Base-by-base conservation (phyloP, 192 early-diverging fungal genomes). In the Oehlia diaphana region DNA sequence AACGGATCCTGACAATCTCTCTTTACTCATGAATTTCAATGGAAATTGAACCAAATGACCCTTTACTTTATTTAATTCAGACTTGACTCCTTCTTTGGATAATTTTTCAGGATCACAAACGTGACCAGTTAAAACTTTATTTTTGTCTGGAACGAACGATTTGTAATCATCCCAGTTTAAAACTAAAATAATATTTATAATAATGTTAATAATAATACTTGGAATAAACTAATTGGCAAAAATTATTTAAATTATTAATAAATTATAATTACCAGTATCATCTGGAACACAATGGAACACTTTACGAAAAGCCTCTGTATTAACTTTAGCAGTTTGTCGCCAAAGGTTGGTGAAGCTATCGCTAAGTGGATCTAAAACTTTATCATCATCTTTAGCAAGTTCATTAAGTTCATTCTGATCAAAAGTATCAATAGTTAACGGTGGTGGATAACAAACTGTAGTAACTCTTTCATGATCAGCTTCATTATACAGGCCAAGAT, bases 221-320 rank as follows among this genome's bases (percentile, higher is more conserved):
- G 28, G 16, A 19, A 53, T 28, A 50, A 53, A 64, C 3, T 47
- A 44, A 19, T 33, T 8, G 39, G 23, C 16, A 31, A 13, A 35
- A 80, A 62, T 74, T 31, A 7, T 39, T 21, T n/a, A 42, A 44
- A 31, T 31, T 31, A 31, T 31, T 31, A 31, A 31, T 12, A 44
- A 58, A 58, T 26, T 42, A 76, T 23, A 76, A 14, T 37, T 76
- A 76, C 75, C 75, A 21, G 74, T 93, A 68, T 96, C 91, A 76
- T 97, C 95, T 19, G 96, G 96, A 23, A 95, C 91, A 82, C 93
- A 94, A 42, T 91, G 90, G 85, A 97, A 97, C 10, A 96, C 92
- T 23, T 93, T 89, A 35, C 96, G 85, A 82, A 94, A 95, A 44
- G 88, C 84, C 26, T 77, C 70, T 26, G 92, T 93, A 84, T 97